Percentiles rank a stretch among this genome's conserved stretches.
phyloP scores from a whole-genome alignment of 306 rosid species.

The Cicer cuneatum region DNA sequence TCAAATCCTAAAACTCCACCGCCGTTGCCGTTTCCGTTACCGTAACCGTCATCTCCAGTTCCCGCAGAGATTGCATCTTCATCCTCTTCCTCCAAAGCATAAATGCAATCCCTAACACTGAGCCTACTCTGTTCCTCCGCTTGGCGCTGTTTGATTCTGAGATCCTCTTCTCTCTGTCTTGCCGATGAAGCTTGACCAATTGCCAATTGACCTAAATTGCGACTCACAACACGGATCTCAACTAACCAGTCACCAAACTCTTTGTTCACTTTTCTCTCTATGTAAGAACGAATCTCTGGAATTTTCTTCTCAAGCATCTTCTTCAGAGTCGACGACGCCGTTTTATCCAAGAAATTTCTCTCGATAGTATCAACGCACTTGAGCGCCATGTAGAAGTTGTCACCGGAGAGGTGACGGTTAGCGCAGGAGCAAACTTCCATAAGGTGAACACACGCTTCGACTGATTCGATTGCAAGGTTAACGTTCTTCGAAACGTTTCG shows the following conservation, averaged over 20 bases:
- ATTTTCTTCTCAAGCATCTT: slow-evolving; percentile 93
- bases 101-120: slow-evolving; percentile 88
- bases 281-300: slow-evolving; percentile 87
- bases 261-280: slow-evolving; percentile 87
- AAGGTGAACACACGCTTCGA: slow-evolving; percentile 55
- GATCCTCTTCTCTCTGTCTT: slow-evolving; percentile 97
- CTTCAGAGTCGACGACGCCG: slow-evolving; percentile 80
- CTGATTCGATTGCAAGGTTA: slow-evolving; percentile 77
- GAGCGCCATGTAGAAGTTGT: slow-evolving; percentile 90
- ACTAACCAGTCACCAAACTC: slow-evolving; percentile 98
- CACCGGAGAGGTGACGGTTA: slow-evolving; percentile 65
- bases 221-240: slow-evolving; percentile 91
- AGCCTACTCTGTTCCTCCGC: slow-evolving; percentile 99
- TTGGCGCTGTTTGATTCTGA: slow-evolving; percentile 94
- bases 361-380: slow-evolving; percentile 83
- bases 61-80: slow-evolving; percentile 68
- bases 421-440: slow-evolving; percentile 86
- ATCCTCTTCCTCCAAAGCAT: slow-evolving; percentile 88
- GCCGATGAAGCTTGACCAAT: slow-evolving; percentile 95
- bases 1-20: slow-evolving; percentile 75
- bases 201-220: slow-evolving; percentile 91
- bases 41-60: slow-evolving; percentile 56
- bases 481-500: slow-evolving; percentile 78
- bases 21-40: slow-evolving; percentile 48
- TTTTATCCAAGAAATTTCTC: slow-evolving; percentile 62